Evolutionary conservation across 2,329 filamentous ascomycete genomes (phyloP), one percentile per base, ranked within the genome.

Genomic region (Westerdykella ornata): DNA sequence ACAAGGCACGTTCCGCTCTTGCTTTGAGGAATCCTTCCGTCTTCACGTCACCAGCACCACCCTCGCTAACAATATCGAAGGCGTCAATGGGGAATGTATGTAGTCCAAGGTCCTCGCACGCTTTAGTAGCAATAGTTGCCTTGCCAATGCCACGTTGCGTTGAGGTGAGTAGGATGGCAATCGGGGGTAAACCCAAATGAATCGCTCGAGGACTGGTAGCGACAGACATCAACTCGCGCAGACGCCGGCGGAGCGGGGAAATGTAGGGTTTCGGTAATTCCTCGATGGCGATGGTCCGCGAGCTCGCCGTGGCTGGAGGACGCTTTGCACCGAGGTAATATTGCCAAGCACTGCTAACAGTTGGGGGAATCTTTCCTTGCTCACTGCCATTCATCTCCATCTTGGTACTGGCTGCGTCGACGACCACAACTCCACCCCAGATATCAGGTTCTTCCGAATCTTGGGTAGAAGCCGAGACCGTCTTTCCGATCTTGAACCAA

Each of bases 81-180:
- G 87, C 85, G 62, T 97, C 88, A 39, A 98, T 85, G 1, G 79
- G 69, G 61, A 95, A 97, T 0, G 82, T 85, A 62, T 98, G 92
- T 13, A 97, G 73, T 3, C 92, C 92, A 47, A 96, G 83, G 56
- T 96, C 90, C 2, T 84, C 77, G 62, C 88, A 94, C 4, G 89
- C 88, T 33, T 80, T 78, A 1, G 73, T 75, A 0, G 87, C 87
- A 16, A 88, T 69, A 2, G 82, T 85, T n/a, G 85, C 75, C 64
- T 98, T 98, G 37, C 92, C 92, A 52, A 97, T 94, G 46, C 87
- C 86, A 34, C 92, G 81, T 65, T 98, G 92, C 2, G 88, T 94
- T 1, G 92, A 97, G 1, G 86, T 85, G 5, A 98, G 72, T 3
- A 98, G 74, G 28, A 98, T 84, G 1, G 89, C 88, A 13, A 96